phyloP scores from a whole-genome alignment of 768 basidiomycete genomes.

The Rossbeevera mucosa region DNA sequence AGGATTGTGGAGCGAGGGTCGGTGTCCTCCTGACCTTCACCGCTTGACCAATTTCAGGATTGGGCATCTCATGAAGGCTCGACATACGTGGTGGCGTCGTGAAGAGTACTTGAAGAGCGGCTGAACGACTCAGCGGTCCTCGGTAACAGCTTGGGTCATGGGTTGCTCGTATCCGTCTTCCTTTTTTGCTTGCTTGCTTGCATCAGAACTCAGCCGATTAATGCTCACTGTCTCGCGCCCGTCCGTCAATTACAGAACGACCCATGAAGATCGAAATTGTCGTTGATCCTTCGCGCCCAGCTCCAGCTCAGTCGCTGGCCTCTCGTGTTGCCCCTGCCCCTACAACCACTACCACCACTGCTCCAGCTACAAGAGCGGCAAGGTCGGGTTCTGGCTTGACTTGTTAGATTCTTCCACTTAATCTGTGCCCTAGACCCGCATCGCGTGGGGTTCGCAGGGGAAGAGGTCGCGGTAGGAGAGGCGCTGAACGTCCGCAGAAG shows the following conservation, averaged over 20 bases:
- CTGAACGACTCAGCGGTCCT: conserved; percentile 22
- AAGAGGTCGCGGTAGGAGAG: conserved; percentile 43
- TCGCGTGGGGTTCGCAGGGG: conserved; percentile 45
- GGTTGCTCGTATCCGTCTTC: conserved; percentile 39
- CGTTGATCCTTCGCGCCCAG: conserved; percentile 75
- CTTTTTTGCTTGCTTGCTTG: conserved; percentile 39
- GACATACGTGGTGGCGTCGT: conserved; percentile 16
- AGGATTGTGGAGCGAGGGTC: conserved; percentile 28
- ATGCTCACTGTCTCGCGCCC: conserved; percentile 33
- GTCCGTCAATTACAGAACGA: conserved; percentile 61
- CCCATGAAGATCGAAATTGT: conserved; percentile 99
- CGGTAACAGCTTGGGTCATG: conserved; percentile 25
- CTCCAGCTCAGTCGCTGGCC: conserved; percentile 58
- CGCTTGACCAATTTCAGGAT: conserved; percentile 34
- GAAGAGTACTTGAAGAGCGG: conserved; percentile 22
- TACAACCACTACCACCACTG: conserved; percentile 25
- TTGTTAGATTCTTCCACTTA: conserved; percentile 1
- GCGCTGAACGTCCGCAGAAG: conserved; percentile 62
- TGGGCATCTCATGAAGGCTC: conserved; percentile 26
- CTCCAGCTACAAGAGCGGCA: conserved; percentile 24
- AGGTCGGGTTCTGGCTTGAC: conserved; percentile 31
- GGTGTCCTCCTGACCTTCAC: conserved; percentile 30
- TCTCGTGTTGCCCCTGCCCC: conserved; percentile 80
- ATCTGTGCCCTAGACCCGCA: conserved; percentile 24
- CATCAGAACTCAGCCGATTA: conserved; percentile 34